Evolutionary conservation across 2,329 filamentous ascomycete genomes (phyloP), one percentile per base, ranked within the genome.

Genomic region (Colletotrichum chlorophyti): DNA sequence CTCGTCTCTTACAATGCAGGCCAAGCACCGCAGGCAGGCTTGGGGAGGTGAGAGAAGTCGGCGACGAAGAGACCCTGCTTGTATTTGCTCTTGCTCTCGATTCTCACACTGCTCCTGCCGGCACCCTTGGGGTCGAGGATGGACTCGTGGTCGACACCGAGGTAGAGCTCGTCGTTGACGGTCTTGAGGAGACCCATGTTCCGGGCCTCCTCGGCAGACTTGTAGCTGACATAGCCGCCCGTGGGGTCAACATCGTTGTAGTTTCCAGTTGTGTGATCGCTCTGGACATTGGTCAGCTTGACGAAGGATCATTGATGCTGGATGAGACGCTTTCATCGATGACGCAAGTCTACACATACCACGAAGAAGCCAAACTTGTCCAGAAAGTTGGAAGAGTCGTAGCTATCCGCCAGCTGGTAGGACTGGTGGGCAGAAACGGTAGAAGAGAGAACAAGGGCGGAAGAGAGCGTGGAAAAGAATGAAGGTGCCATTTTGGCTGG

Each of bases 1-100:
- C 7, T 10, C 5, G 4, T 3, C 7, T 65, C 75, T 72, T 75
- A 84, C 80, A 88, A 80, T 74, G 89, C 87, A 4, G 90, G 90
- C 90, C 90, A 93, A 7, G 83, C 79, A 47, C 90, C 89, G 65
- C 90, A 92, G 38, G 79, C 76, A 9, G 81, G 79, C 53, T 76
- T 79, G 26, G 90, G 89, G 74, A 93, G 86, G 66, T 92, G 88
- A 12, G 76, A 79, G 63, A 92, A 83, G 67, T 91, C 86, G 40
- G 88, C 78, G 38, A 93, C 84, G 66, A 92, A 82, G 24, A 92
- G 83, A 23, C 87, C 89, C 55, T 85, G 79, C 61, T 79, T 84
- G 74, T 89, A 93, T 6, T 72, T 69, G 45, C 80, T 79, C 57
- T 80, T 86, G 68, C 87, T 90, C 61, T 85, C 82, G 14, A 93